Evolutionary conservation across 139 green algal species (phyloP).

Genomic region (Chlamydomonas applanata): DNA sequence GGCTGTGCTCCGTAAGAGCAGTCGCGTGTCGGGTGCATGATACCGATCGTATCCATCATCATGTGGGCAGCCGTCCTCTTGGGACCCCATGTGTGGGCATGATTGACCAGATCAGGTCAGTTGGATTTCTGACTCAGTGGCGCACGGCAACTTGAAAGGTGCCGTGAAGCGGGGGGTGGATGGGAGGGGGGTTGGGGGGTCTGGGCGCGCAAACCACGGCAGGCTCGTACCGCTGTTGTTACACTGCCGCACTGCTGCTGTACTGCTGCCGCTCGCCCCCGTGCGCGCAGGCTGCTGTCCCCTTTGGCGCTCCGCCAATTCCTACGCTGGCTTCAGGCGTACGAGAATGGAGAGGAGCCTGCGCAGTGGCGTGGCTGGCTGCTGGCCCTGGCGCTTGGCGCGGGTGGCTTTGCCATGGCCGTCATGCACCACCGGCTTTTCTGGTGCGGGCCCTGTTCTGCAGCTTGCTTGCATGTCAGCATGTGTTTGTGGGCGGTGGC

Average conservation of each 20-base stretch:
- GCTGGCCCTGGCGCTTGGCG: conserved; percentile 56
- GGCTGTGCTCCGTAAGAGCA: too few species aligned
- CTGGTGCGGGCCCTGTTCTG: conserved; percentile 39
- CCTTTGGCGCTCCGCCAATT: conserved; percentile 73
- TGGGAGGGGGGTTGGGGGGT: background rate
- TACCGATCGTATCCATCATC: too few species aligned
- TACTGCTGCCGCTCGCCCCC: too few species aligned
- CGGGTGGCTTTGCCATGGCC: conserved; percentile 47
- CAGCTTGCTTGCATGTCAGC: background rate
- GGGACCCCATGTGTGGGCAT: too few species aligned
- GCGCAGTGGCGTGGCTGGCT: conserved; percentile 68
- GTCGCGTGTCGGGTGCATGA: too few species aligned
- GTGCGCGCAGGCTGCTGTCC: conserved; percentile 48
- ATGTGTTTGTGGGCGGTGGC: too few species aligned
- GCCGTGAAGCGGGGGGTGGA: too few species aligned
- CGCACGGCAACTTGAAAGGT: too few species aligned
- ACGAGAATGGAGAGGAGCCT: conserved; percentile 19
- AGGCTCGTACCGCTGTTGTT: background rate
- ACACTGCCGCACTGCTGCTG: background rate
- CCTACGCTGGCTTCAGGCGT: conserved; percentile 59
- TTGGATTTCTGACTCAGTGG: too few species aligned
- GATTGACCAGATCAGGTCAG: too few species aligned
- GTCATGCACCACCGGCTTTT: conserved; percentile 81
- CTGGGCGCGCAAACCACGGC: background rate
- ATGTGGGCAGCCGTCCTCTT: too few species aligned